phyloP scores from a whole-genome alignment of 2,329 filamentous ascomycete genomes.

The Alternaria longipes region DNA sequence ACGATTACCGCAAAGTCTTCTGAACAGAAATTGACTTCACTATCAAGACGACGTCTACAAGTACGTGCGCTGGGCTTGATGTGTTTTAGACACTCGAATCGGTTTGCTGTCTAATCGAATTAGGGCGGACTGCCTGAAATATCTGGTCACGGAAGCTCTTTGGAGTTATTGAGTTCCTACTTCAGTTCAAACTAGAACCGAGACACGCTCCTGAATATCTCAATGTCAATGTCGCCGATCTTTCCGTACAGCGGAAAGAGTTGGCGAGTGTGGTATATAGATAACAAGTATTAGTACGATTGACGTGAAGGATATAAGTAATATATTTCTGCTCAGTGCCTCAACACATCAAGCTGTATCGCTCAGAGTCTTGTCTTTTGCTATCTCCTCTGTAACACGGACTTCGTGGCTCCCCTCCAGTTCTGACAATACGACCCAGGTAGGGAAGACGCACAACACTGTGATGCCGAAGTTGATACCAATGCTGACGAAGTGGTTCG shows the following conservation, averaged over 20 bases:
- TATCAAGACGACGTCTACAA: too few relatives aligned
- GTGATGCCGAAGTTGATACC: slow-evolving; percentile 49
- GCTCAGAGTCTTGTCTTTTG: background rate
- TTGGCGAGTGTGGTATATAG: background rate
- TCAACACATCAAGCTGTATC: slow-evolving; percentile 2
- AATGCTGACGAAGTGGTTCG: slow-evolving; percentile 50
- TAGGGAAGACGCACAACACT: slow-evolving; percentile 42
- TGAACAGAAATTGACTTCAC: too few relatives aligned
- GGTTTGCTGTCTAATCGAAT: too few relatives aligned
- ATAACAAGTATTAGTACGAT: background rate
- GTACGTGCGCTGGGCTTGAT: too few relatives aligned
- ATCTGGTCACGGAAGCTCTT: too few relatives aligned
- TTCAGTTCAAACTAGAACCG: too few relatives aligned
- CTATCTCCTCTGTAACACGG: slow-evolving; percentile 28
- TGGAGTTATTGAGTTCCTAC: too few relatives aligned
- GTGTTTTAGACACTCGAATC: too few relatives aligned
- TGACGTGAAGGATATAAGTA: background rate
- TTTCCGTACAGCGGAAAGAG: background rate
- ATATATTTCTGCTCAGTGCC: background rate
- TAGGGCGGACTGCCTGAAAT: too few relatives aligned
- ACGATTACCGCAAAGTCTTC: too few relatives aligned
- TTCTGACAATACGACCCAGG: slow-evolving; percentile 46
- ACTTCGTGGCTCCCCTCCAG: slow-evolving; percentile 45
- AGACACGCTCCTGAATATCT: too few relatives aligned
- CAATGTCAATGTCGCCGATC: too few relatives aligned